Base-by-base conservation (phyloP, 2,329 filamentous ascomycete genomes). In the Colletotrichum magnum region DNA sequence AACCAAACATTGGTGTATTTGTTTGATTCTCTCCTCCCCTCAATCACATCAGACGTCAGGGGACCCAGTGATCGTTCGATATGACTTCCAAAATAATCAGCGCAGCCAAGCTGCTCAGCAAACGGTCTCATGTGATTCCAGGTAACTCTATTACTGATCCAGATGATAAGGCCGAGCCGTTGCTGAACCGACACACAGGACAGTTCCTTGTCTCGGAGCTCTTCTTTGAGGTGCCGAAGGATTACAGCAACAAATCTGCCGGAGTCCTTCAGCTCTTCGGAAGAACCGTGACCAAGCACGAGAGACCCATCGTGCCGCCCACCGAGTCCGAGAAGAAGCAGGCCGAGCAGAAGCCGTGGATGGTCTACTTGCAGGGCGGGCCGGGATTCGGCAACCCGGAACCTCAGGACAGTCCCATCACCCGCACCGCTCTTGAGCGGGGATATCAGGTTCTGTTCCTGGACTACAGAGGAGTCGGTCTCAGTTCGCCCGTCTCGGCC, bases 381-480 rank as follows among this genome's bases (percentile, higher is more conserved):
- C 95, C 95, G 0, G 95, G 95, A 3, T 90, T 92, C 75, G 90
- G 92, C 70, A 95, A 93, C 76, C 85, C 87, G 6, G 85, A 91
- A 58, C 95, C 95, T 2, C 92, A 97, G 77, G 88, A 93, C 68
- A 88, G 90, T 70, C 84, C 90, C 7, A 88, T 94, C 77, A 92
- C 93, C n/a, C 87, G 89, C 39, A 83, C 86, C 36, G 86, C 94
- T 64, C 86, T 98, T 6, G 89, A 91, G 69, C 91, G 91, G 71
- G 95, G 95, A 16, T 98, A 97, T 76, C 93, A 97, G 79, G 84
- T 94, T 53, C 87, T 98, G 2, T 91, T 92, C 72, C 87, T 98
- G n/a, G 95, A 98, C 79, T 95, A 97, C 78, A 90, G 95, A 58
- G 95, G 95, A 13, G 97, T 94, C 3, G 95, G 95, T 1, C 83